A percentile compares a stretch with the other conserved stretches of the same genome.
Conservation (phyloP, 768 basidiomycete genomes). For the Lepiota venenata region DNA sequence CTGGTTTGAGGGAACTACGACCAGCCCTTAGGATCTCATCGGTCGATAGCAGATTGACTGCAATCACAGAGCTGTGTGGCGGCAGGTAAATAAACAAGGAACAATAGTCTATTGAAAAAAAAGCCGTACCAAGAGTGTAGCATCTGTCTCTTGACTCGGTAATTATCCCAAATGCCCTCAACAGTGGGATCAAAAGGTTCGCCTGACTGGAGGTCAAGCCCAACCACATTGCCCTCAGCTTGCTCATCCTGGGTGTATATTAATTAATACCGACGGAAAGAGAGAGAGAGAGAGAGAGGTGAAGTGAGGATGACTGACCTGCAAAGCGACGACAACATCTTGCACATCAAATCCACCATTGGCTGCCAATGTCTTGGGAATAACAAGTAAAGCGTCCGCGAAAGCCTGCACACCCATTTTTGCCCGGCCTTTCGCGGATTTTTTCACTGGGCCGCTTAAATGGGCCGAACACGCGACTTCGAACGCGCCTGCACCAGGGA, state of each 20-base stretch:
- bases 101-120: conserved; percentile 4
- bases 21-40: conserved; percentile 94
- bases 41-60: conserved; percentile 90
- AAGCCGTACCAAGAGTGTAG: conserved; percentile 84
- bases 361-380: conserved; percentile 94
- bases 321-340: conserved; percentile 88
- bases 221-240: conserved; percentile 90
- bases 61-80: conserved; percentile 89
- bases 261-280: background rate
- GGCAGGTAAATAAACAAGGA: conserved; percentile 17
- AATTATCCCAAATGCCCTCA: conserved; percentile 98
- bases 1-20: conserved; percentile 82
- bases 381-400: conserved; percentile 89
- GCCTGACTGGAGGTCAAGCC: conserved; percentile 88
- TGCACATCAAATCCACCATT: conserved; percentile 98
- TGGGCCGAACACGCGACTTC: conserved; percentile 91
- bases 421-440: conserved; percentile 85
- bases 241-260: conserved; percentile 70
- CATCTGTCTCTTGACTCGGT: conserved; percentile 98
- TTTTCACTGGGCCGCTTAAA: conserved; percentile 76
- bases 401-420: conserved; percentile 98
- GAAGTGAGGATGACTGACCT: conserved; percentile 62
- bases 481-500: conserved; percentile 98
- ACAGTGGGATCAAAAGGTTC: conserved; percentile 96
- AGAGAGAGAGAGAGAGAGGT: background rate